Percentiles rank a stretch among this genome's conserved stretches.
These are phyloP conservation scores for Polygonum aviculare DNA, from an alignment of 148 eudicot species.

Conservation along the genomic window DNA sequence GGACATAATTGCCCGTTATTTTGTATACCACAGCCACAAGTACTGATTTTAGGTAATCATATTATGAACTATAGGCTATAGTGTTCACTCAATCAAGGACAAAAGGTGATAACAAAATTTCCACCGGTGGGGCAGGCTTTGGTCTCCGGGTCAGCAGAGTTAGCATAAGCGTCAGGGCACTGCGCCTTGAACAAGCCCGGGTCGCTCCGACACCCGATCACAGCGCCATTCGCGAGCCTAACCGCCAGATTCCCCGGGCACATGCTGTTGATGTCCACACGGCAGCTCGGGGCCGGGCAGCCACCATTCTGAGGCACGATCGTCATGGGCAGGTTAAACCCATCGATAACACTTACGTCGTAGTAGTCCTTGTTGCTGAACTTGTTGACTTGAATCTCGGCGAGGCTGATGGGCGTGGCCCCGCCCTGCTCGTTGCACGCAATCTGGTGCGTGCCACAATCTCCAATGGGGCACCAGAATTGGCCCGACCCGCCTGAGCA, in stretches of 20 bases:
- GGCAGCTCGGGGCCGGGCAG: not conserved
- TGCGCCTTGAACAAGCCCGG: slow-evolving; percentile 65
- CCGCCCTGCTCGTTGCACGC: slow-evolving; percentile 33
- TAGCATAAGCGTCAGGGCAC: slow-evolving; percentile 77
- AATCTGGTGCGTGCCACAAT: slow-evolving; percentile 35
- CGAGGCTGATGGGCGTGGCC: slow-evolving; percentile 38
- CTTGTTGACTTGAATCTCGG: slow-evolving; percentile 23
- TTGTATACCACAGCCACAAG: too few species aligned
- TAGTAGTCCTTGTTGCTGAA: slow-evolving; percentile 19
- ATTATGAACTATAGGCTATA: too few species aligned
- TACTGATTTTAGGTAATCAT: too few species aligned
- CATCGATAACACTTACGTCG: slow-evolving; percentile 44
- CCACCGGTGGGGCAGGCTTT: slow-evolving; percentile 50
- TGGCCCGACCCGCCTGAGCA: slow-evolving; percentile 19
- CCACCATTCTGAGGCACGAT: slow-evolving; percentile 11
- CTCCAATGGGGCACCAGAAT: slow-evolving; percentile 33
- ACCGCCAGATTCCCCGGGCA: slow-evolving; percentile 17
- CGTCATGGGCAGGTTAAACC: slow-evolving; percentile 36
- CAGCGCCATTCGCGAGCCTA: slow-evolving; percentile 10
- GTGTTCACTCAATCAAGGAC: slow-evolving; percentile 26
- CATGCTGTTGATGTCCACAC: not conserved
- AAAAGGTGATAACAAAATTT: slow-evolving; percentile 57
- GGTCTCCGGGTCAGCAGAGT: slow-evolving; percentile 63
- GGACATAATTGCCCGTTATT: too few species aligned
- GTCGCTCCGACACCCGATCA: slow-evolving; percentile 76